These are phyloP conservation scores for Thelonectria olida DNA, from an alignment of 2,329 filamentous ascomycete species.

Conservation along the genomic window DNA sequence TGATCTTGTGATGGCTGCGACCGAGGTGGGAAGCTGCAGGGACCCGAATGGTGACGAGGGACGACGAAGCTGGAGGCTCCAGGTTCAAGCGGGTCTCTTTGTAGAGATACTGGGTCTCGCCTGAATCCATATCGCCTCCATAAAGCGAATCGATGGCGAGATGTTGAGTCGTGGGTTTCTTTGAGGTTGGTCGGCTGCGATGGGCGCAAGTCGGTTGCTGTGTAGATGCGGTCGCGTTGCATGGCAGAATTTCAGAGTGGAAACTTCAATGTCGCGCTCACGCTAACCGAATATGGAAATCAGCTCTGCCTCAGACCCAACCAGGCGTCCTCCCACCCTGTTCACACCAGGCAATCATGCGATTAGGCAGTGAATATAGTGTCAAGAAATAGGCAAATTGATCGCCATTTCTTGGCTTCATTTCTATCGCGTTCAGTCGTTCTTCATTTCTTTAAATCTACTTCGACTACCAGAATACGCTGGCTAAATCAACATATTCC, in stretches of 20 bases:
- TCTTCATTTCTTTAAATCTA: not conserved
- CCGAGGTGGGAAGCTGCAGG: constrained; percentile 61
- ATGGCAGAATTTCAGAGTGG: constrained; percentile 45
- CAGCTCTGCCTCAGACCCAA: constrained; percentile 39
- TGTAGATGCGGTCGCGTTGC: constrained; percentile 42
- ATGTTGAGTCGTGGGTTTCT: constrained; percentile 22
- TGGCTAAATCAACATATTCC: constrained; percentile 5
- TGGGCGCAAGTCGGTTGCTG: constrained; percentile 40
- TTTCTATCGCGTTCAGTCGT: not conserved
- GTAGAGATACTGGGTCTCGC: constrained; percentile 74
- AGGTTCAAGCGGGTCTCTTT: constrained; percentile 89
- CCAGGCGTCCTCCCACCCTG: no score
- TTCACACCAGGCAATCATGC: not conserved
- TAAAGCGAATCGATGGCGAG: constrained; percentile 46
- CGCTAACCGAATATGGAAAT: constrained; percentile 50
- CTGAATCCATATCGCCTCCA: constrained; percentile 75
- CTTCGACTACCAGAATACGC: not conserved
- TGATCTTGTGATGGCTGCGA: constrained; percentile 52
- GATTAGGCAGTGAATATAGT: not conserved
- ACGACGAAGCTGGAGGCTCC: constrained; percentile 75
- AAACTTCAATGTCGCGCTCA: constrained; percentile 35
- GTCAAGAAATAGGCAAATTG: not conserved
- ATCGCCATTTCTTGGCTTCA: not conserved
- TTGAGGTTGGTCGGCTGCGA: constrained; percentile 26
- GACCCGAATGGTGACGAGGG: constrained; percentile 76